Evolutionary conservation across 1,284 basidiomycete genomes (phyloP).

Genomic region (Sanguinoderma infundibulare): DNA sequence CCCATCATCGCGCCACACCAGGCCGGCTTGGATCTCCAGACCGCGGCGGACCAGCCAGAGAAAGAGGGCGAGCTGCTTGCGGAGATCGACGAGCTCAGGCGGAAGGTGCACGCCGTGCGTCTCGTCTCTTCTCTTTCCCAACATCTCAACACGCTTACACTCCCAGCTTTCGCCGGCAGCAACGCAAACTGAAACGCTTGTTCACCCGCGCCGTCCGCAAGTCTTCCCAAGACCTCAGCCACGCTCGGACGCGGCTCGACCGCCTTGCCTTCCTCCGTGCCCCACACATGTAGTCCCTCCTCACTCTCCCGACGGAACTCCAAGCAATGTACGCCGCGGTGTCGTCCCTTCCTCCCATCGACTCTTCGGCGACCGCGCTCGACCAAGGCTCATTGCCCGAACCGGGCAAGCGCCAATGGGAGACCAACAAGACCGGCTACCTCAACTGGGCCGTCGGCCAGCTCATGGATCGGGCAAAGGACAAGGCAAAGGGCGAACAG

Average conservation of each 20-base stretch:
- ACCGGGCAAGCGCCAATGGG: conserved; percentile 74
- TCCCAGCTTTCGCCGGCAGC: conserved; percentile 43
- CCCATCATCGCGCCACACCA: conserved; percentile 75
- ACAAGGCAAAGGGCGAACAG: conserved; percentile 36
- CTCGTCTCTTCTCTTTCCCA: not conserved
- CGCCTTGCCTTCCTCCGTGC: conserved; percentile 51
- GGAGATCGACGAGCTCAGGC: conserved; percentile 64
- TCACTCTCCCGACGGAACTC: conserved; percentile 30
- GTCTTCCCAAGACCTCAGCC: conserved; percentile 47
- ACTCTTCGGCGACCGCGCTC: conserved; percentile 43
- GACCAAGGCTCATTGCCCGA: conserved; percentile 49
- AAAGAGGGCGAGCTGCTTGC: conserved; percentile 60
- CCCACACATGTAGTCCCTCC: conserved; percentile 34
- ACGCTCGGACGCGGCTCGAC: conserved; percentile 47
- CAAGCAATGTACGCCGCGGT: conserved; percentile 48
- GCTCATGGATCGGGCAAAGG: conserved; percentile 52
- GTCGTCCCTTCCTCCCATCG: conserved; percentile 54
- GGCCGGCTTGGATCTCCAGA: conserved; percentile 55
- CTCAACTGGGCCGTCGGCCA: conserved; percentile 68
- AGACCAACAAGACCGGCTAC: conserved; percentile 68
- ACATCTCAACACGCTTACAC: conserved; percentile 9
- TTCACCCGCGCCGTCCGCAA: conserved; percentile 50
- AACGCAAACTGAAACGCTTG: conserved; percentile 62
- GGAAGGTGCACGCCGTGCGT: conserved; percentile 64
- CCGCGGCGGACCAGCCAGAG: conserved; percentile 49